Conservation (phyloP, 2,329 filamentous ascomycete genomes). For the Aspergillaceae sp. region DNA sequence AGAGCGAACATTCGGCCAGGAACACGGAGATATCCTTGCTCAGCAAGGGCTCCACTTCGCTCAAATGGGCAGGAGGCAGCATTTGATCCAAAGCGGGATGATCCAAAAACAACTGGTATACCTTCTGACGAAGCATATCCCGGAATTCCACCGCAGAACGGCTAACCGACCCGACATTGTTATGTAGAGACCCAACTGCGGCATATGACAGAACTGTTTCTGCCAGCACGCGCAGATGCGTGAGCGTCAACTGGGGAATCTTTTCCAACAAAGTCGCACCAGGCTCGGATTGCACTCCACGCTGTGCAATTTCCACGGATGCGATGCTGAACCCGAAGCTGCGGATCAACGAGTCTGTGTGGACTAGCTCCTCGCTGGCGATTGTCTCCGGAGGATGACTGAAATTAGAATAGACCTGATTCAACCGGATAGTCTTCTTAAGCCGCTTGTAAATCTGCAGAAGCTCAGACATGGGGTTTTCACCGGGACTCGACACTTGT, state of each 20-base stretch:
- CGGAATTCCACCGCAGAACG: constrained; percentile 56
- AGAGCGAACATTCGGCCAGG: constrained; percentile 68
- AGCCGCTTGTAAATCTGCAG: constrained; percentile 49
- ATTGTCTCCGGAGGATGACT: constrained; percentile 33
- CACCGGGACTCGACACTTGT: constrained; percentile 18
- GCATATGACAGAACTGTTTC: constrained; percentile 85
- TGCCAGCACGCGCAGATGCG: constrained; percentile 76
- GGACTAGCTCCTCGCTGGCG: constrained; percentile 40
- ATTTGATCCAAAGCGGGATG: constrained; percentile 34
- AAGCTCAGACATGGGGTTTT: constrained; percentile 40
- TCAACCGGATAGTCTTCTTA: constrained; percentile 46
- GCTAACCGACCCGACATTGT: constrained; percentile 49
- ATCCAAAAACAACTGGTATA: constrained; percentile 65
- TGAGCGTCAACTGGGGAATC: constrained; percentile 73
- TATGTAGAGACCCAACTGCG: constrained; percentile 61
- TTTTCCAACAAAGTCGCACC: constrained; percentile 71
- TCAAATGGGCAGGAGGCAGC: constrained; percentile 25
- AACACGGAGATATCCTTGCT: constrained; percentile 46
- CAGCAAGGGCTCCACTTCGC: constrained; percentile 33
- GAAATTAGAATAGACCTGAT: constrained; percentile 42
- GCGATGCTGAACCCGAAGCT: constrained; percentile 75
- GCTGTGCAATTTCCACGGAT: constrained; percentile 82
- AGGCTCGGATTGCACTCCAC: constrained; percentile 66
- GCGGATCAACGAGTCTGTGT: constrained; percentile 36
- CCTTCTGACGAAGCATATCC: constrained; percentile 60